These are phyloP conservation scores for Monosporascus sp. DNA, from an alignment of 2,329 filamentous ascomycete species.

Conservation along the genomic window DNA sequence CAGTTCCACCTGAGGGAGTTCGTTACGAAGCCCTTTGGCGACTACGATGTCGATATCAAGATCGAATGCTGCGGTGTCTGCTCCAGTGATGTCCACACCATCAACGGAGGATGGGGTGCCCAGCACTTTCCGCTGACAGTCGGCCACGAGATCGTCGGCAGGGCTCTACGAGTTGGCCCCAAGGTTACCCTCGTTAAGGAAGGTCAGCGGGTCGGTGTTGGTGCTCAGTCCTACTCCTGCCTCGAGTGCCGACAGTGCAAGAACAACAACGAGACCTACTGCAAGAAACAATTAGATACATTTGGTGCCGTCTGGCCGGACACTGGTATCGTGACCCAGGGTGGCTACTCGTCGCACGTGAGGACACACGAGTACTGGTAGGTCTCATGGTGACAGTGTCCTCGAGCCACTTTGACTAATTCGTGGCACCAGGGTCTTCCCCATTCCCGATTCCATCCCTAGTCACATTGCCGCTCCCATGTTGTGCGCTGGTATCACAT, in stretches of 20 bases:
- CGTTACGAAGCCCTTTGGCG: conserved; percentile 79
- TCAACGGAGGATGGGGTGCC: conserved; percentile 60
- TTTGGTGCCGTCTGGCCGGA: conserved; percentile 54
- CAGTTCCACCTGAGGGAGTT: conserved; percentile 69
- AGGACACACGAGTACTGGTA: conserved; percentile 71
- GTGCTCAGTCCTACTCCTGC: conserved; percentile 61
- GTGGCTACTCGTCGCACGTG: conserved; percentile 60
- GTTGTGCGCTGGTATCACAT: conserved; percentile 80
- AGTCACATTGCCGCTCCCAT: conserved; percentile 66
- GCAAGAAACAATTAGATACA: conserved; percentile 53
- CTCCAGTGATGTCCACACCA: conserved; percentile 66
- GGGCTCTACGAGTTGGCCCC: conserved; percentile 60
- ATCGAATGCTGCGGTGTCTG: conserved; percentile 77
- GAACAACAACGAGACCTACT: conserved; percentile 65
- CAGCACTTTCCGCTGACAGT: conserved; percentile 40
- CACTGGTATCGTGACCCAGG: conserved; percentile 57
- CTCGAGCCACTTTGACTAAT: conserved; percentile 1
- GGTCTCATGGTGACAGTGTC: conserved; percentile 6
- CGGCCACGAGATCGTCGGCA: conserved; percentile 69
- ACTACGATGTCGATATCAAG: conserved; percentile 83
- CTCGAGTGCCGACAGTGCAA: conserved; percentile 61
- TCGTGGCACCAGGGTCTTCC: conserved; percentile 46
- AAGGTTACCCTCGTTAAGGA: conserved; percentile 57
- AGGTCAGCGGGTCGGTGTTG: conserved; percentile 64
- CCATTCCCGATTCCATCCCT: conserved; percentile 68